These are phyloP conservation scores for Candida golubevii DNA, from an alignment of 805 yeast genomes.

Conservation along the genomic window DNA sequence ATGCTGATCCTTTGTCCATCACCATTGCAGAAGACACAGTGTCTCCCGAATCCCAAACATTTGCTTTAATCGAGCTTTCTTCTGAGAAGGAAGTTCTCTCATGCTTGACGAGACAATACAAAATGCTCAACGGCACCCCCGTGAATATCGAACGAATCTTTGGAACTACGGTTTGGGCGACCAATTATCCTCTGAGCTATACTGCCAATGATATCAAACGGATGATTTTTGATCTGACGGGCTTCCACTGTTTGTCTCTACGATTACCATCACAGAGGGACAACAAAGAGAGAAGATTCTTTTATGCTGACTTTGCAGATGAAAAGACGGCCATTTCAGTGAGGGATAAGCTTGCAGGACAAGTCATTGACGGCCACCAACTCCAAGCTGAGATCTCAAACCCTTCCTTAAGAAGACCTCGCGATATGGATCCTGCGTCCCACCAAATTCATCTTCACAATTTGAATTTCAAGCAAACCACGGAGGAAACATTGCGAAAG, in stretches of 20 bases:
- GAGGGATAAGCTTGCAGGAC: slow-evolving; percentile 25
- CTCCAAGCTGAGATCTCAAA: slow-evolving; percentile 61
- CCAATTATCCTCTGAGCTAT: slow-evolving; percentile 64
- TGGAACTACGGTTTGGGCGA: slow-evolving; percentile 61
- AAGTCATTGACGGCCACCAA: slow-evolving; percentile 23
- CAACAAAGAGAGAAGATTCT: slow-evolving; percentile 60
- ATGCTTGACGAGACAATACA: slow-evolving; percentile 58
- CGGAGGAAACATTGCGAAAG: slow-evolving; percentile 33
- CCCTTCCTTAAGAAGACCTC: slow-evolving; percentile 39
- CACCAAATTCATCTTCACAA: slow-evolving; percentile 51
- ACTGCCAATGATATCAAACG: slow-evolving; percentile 34
- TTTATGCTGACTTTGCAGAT: slow-evolving; percentile 61
- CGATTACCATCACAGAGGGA: slow-evolving; percentile 62
- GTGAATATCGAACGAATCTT: slow-evolving; percentile 44
- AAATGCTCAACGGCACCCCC: slow-evolving; percentile 38
- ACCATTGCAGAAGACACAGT: slow-evolving; percentile 10
- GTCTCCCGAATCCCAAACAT: slow-evolving; percentile 9
- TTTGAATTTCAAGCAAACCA: slow-evolving; percentile 43
- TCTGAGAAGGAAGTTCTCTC: slow-evolving; percentile 45
- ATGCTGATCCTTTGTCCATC: slow-evolving; percentile 51
- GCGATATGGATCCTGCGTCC: slow-evolving; percentile 18
- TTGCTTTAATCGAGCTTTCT: slow-evolving; percentile 59
- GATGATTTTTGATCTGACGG: slow-evolving; percentile 31
- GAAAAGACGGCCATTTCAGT: slow-evolving; percentile 43
- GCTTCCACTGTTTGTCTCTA: slow-evolving; percentile 41